These are phyloP conservation scores for Astrocystis sublimbata DNA, from an alignment of 495 filamentous ascomycete species.

Conservation along the genomic window DNA sequence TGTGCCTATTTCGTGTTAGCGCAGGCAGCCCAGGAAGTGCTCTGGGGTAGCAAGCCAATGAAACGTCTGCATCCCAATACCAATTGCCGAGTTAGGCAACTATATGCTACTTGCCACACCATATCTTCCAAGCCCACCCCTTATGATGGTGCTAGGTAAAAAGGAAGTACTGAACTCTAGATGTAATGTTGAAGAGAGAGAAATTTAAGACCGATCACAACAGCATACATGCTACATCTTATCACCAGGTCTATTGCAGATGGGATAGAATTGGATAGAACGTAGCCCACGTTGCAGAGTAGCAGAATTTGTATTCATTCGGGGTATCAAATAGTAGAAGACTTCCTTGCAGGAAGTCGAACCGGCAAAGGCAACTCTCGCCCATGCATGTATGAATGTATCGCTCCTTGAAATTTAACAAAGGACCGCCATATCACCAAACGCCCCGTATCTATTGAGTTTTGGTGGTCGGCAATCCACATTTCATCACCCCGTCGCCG, in stretches of 20 bases:
- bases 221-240: neutral
- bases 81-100: conserved; percentile 3
- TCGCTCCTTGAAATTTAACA: neutral
- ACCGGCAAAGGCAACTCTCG: neutral
- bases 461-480: neutral
- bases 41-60: neutral
- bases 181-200: too few relatives aligned
- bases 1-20: too few relatives aligned
- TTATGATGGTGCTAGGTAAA: neutral
- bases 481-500: neutral
- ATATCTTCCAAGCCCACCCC: too few relatives aligned
- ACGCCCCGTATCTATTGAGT: neutral
- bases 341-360: too few relatives aligned
- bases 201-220: too few relatives aligned
- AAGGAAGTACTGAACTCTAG: neutral
- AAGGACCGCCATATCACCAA: neutral
- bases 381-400: neutral
- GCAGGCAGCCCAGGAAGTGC: too few relatives aligned
- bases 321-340: neutral
- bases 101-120: too few relatives aligned
- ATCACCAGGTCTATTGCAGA: neutral
- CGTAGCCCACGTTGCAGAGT: too few relatives aligned
- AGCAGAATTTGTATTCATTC: neutral
- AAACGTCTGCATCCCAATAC: neutral
- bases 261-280: too few relatives aligned